Evolutionary conservation across 176 grass and related monocot genomes (phyloP), one percentile per base, ranked within the genome.

Genomic region (Ananas comosus): DNA sequence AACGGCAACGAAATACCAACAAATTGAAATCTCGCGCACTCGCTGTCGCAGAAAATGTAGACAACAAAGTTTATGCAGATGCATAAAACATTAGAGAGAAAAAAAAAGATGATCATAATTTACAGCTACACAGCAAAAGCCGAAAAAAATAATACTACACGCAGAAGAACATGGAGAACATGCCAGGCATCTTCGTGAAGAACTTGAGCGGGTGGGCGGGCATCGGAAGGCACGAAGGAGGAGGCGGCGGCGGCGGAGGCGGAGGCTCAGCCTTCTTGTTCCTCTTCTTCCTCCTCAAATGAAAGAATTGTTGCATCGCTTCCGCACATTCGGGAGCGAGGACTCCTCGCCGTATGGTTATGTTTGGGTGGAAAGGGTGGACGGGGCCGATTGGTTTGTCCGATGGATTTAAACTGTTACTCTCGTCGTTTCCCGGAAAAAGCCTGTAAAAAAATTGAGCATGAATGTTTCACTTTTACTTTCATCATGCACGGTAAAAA

Each of bases 361-460:
- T 92, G 24, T 90, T 97, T 0, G 93, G 89, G 59, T 97, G 93
- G 80, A 92, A 97, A 7, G 86, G 93, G 22, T 97, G 93, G 21
- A 92, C 75, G 69, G 89, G 93, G 11, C 89, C 93, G 0, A 49
- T 12, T 1, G 50, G 54, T 53, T 80, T 76, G 72, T 68, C 80
- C 50, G 65, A 48, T 76, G 78, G 59, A 76, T 89, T 80, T 25
- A 85, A 64, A 33, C 73, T 83, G 80, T 73, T 85, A 63, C 78
- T 81, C 69, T 80, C 81, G 13, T 67, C 83, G 74, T 90, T 84
- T 21, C 91, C 91, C 57, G 91, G 91, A 66, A 96, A 96, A 68
- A 96, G 73, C 63, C 91, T 90, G 33, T 42, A 72, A 82, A 69
- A 9, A 19, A 61, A 42, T 42, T 42, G 33, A 61, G 56, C 10